Evolutionary conservation across 2,329 filamentous ascomycete species (phyloP), one percentile per base, ranked within the genome.

Genomic region (Lecanosticta acicola): DNA sequence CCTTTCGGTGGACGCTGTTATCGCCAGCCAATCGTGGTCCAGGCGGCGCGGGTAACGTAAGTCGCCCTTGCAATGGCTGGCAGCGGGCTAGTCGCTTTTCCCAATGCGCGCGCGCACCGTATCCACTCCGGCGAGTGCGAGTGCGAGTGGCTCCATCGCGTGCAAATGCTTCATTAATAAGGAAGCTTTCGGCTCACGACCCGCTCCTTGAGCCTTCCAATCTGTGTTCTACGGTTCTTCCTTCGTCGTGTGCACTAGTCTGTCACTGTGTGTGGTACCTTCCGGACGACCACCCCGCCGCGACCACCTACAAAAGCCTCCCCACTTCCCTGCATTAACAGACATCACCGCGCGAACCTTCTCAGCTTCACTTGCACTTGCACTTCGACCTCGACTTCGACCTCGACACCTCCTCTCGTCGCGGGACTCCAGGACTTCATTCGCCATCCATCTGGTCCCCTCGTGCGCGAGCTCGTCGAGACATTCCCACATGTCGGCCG

Each of bases 401-500:
- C 11, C 24, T 11, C 11, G 7, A 29, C 24, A 11, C 11, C 24
- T 29, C 24, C 24, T 29, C 24, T 7, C 24, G 24, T 29, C 24
- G 24, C 11, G 7, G 24, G 11, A 5, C 24, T 29, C 11, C 11
- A 7, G 7, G 24, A 5, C 24, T 29, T 29, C 11, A 29, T 7
- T 11, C 24, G 11, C 24, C 24, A 11, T 29, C 24, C 24, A 29
- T 29, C 24, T 29, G 24, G 24, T 7, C 7, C 5, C 24, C 24
- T 29, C 24, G 11, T 29, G 24, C 24, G 7, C 24, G 24, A 11
- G 7, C 24, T 7, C 5, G 11, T 29, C 24, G 24, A n/a, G n/a
- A n/a, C n/a, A n/a, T n/a, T n/a, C 32, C 32, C 5, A 34, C 13
- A 34, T 34, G 32, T 34, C 32, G 50, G 39, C 53, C 11, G 29